A percentile compares a stretch with the other conserved stretches of the same genome.
These are phyloP conservation scores for Tulasnella sp. DNA, from an alignment of 768 basidiomycete genomes.

Conservation along the genomic window DNA sequence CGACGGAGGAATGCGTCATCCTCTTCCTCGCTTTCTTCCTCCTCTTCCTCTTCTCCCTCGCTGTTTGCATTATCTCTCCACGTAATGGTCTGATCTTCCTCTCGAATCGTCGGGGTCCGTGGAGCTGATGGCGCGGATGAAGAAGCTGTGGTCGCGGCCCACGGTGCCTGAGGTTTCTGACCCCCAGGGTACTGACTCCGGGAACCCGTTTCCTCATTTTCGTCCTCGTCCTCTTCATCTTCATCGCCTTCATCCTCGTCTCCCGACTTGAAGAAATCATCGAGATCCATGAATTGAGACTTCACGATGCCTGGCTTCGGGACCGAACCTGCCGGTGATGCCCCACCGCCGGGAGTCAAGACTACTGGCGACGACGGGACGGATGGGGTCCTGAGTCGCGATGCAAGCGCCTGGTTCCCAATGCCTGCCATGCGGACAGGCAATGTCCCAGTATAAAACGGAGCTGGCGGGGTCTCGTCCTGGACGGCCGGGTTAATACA, in stretches of 20 bases:
- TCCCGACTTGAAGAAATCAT: conserved; percentile 69
- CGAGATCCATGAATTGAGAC: conserved; percentile 38
- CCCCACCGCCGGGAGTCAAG: conserved; percentile 44
- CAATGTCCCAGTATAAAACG: conserved; percentile 27
- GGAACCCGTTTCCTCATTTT: conserved; percentile 23
- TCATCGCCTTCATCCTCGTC: conserved; percentile 34
- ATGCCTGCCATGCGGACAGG: conserved; percentile 12
- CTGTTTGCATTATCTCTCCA: conserved; percentile 16
- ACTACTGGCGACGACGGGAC: conserved; percentile 38
- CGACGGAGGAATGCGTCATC: conserved; percentile 19
- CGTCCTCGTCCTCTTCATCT: conserved; percentile 29
- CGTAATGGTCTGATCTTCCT: background rate
- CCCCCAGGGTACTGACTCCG: background rate
- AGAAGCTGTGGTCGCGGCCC: background rate
- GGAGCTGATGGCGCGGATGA: background rate
- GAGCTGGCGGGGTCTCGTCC: conserved; percentile 35
- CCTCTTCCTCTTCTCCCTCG: conserved; percentile 17
- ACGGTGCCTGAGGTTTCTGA: background rate
- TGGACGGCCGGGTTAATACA: conserved; percentile 23
- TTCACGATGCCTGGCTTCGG: conserved; percentile 24
- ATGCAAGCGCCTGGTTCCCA: conserved; percentile 26
- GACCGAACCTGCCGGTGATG: conserved; percentile 22
- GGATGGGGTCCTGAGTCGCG: conserved; percentile 31
- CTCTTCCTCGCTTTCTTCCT: conserved; percentile 25
- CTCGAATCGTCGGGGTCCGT: background rate